Evolutionary conservation across 306 rosid genomes (phyloP).

Genomic region (Vigna angularis): DNA sequence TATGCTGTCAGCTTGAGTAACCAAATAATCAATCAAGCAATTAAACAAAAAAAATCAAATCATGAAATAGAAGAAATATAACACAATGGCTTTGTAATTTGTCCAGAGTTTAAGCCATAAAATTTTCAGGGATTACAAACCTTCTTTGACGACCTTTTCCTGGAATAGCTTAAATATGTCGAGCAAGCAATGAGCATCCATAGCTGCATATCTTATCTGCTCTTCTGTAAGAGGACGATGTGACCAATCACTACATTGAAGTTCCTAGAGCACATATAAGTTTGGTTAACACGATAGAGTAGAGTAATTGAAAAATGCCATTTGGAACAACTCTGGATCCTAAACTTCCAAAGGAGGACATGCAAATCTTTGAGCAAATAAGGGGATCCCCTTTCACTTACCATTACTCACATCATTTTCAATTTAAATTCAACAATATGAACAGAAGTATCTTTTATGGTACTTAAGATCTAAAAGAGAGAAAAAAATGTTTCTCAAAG

Average conservation of each 20-base stretch:
- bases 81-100: conserved; percentile 16
- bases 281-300: conserved; percentile 47
- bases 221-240: conserved; percentile 91
- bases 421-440: conserved; percentile 12
- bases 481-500: too few species aligned
- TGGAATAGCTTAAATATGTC: conserved; percentile 75
- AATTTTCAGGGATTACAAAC: conserved; percentile 54
- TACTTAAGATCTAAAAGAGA: too few species aligned
- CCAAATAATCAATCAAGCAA: conserved; percentile 25
- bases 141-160: conserved; percentile 69
- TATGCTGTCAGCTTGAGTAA: background rate
- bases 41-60: conserved; percentile 4
- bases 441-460: conserved; percentile 13
- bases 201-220: conserved; percentile 84
- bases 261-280: conserved; percentile 76
- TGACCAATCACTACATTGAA: conserved; percentile 99
- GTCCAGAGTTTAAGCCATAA: conserved; percentile 26
- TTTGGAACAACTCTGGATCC: conserved; percentile 35
- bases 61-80: conserved; percentile 26
- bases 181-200: conserved; percentile 96
- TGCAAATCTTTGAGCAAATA: conserved; percentile 2
- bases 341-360: conserved; percentile 38
- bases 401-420: conserved; percentile 32
- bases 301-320: conserved; percentile 39
- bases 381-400: conserved; percentile 31